Percentiles rank a stretch among this genome's conserved stretches.
phyloP scores from a whole-genome alignment of 331 rosid genomes.

The Stylosanthes scabra region DNA sequence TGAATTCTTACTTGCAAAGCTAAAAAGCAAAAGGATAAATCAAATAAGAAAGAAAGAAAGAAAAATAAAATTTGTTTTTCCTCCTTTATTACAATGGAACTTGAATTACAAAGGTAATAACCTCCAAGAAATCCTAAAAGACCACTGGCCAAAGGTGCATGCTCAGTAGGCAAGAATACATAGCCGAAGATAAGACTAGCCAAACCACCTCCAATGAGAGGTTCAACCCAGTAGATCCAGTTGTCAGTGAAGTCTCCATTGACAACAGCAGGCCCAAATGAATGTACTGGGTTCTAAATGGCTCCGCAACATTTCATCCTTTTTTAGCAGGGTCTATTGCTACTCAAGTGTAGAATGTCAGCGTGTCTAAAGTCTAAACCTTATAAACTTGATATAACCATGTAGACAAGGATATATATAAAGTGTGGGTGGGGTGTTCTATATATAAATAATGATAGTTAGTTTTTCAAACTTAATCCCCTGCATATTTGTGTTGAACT shows the following conservation, averaged over 20 bases:
- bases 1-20: constrained; percentile 36
- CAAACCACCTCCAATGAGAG: too few species aligned
- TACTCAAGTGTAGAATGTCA: neutral
- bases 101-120: constrained; percentile 13
- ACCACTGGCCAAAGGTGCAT: constrained; percentile 22
- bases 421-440: neutral
- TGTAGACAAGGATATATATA: neutral
- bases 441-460: neutral
- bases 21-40: neutral
- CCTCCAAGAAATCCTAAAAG: constrained; percentile 34
- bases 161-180: too few species aligned
- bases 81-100: constrained; percentile 44
- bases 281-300: too few species aligned
- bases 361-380: neutral
- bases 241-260: too few species aligned
- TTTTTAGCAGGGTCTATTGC: neutral
- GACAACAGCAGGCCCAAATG: too few species aligned
- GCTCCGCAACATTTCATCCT: neutral
- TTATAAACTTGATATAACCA: neutral
- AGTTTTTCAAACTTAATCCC: neutral
- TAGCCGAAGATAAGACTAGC: too few species aligned
- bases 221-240: too few species aligned
- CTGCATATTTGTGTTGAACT: too few species aligned
- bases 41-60: constrained; percentile 20
- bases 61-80: constrained; percentile 28